These are phyloP conservation scores for Ordospora colligata DNA, from an alignment of 371 early-diverging fungal species.

Conservation along the genomic window DNA sequence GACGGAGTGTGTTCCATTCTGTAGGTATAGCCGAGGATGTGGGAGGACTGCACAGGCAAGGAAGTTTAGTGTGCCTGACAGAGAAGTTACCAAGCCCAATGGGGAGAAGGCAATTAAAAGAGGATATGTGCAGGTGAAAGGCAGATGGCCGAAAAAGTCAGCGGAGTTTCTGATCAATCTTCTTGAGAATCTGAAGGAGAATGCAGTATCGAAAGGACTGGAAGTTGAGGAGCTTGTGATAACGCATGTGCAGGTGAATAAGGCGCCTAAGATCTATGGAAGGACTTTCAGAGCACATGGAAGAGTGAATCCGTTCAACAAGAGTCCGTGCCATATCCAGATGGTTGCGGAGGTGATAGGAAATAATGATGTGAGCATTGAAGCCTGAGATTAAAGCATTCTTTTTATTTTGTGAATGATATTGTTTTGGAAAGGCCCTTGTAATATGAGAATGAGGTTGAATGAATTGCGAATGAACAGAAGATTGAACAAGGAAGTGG, in stretches of 20 bases:
- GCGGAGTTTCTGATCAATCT: conserved; percentile 79
- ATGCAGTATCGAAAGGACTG: conserved; percentile 84
- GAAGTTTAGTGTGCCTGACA: conserved; percentile 67
- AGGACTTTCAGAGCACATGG: conserved; percentile 97
- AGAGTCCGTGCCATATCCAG: conserved; percentile 90
- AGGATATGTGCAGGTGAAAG: conserved; percentile 65
- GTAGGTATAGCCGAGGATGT: conserved; percentile 87
- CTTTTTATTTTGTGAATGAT: not conserved
- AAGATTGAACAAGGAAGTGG: too few species aligned
- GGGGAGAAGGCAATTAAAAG: conserved; percentile 26
- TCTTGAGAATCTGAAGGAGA: conserved; percentile 86
- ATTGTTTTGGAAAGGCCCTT: not conserved
- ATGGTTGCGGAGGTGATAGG: conserved; percentile 60
- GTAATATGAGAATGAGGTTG: not conserved
- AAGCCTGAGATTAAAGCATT: conserved; percentile 9
- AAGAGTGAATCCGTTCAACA: conserved; percentile 86
- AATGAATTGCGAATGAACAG: not conserved
- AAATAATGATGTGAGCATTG: conserved; percentile 28
- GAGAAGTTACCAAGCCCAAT: conserved; percentile 2
- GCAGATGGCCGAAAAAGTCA: conserved; percentile 96
- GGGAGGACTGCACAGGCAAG: conserved; percentile 93
- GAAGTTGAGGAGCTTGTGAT: conserved; percentile 67
- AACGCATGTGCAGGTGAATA: conserved; percentile 89
- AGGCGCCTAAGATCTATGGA: conserved; percentile 91
- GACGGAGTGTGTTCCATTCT: conserved; percentile 93